Percentiles rank a stretch among this genome's conserved stretches.
Conservation (phyloP, 2,329 filamentous ascomycete species). For the Immersiporthe knoxdaviesiana region DNA sequence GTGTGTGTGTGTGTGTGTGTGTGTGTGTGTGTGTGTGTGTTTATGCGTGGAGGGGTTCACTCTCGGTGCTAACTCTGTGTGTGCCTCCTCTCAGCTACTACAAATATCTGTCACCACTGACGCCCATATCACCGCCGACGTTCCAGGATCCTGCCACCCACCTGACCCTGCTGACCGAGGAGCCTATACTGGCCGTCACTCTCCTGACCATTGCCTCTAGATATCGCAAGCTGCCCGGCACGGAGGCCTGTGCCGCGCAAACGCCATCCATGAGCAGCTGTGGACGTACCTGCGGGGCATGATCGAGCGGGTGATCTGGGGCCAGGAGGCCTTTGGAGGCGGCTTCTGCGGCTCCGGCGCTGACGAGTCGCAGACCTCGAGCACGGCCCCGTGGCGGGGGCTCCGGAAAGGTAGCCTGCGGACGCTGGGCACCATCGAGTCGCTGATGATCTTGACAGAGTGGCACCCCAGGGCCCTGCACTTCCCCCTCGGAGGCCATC, state of each 20-base stretch:
- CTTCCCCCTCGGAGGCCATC: slow-evolving; percentile 80
- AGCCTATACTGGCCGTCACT: slow-evolving; percentile 90
- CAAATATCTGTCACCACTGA: slow-evolving; percentile 85
- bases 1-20: background rate
- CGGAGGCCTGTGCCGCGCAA: slow-evolving; percentile 80
- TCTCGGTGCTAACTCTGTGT: slow-evolving; percentile 15
- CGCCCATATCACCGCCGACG: slow-evolving; percentile 89
- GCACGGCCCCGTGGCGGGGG: slow-evolving; percentile 71
- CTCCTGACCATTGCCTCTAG: slow-evolving; percentile 89
- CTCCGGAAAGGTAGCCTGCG: slow-evolving; percentile 78
- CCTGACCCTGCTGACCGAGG: slow-evolving; percentile 78
- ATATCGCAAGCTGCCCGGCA: slow-evolving; percentile 78
- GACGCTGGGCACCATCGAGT: slow-evolving; percentile 92
- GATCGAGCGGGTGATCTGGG: slow-evolving; percentile 94
- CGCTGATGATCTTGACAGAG: slow-evolving; percentile 89
- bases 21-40: no score
- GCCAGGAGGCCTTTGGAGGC: slow-evolving; percentile 92
- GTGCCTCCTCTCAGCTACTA: slow-evolving; percentile 83
- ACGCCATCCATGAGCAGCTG: slow-evolving; percentile 91
- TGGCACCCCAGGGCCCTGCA: slow-evolving; percentile 96
- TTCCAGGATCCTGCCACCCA: slow-evolving; percentile 84
- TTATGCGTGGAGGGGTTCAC: background rate
- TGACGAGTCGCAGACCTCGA: slow-evolving; percentile 64
- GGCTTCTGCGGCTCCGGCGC: slow-evolving; percentile 78
- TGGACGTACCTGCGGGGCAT: slow-evolving; percentile 95